Percentiles rank a stretch among this genome's conserved stretches.
phyloP scores from a whole-genome alignment of 2,329 filamentous ascomycete species.

The Cladophialophora carrionii region DNA sequence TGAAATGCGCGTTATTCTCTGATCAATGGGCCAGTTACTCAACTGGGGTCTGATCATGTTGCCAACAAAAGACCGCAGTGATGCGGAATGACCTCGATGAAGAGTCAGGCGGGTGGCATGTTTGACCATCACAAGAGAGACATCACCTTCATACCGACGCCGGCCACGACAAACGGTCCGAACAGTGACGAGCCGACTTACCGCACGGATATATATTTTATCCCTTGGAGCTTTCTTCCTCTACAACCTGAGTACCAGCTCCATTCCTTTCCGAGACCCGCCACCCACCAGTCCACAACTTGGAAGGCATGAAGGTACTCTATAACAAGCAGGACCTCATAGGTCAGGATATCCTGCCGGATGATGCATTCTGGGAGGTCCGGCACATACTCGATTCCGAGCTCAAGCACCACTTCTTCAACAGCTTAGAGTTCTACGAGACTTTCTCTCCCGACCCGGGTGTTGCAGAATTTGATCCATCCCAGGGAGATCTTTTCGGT shows the following conservation, averaged over 20 bases:
- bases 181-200: background rate
- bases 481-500: background rate
- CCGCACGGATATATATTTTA: background rate
- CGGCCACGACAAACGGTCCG: background rate
- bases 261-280: background rate
- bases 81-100: background rate
- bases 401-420: background rate
- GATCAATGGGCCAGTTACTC: background rate
- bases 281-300: background rate
- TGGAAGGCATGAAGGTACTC: background rate
- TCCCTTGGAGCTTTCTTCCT: background rate
- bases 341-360: background rate
- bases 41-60: background rate
- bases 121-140: background rate
- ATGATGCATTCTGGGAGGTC: background rate
- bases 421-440: conserved; percentile 6
- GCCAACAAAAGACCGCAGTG: background rate
- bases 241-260: background rate
- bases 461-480: background rate
- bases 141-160: background rate
- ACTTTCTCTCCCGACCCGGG: background rate
- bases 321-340: background rate
- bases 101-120: background rate
- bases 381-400: background rate
- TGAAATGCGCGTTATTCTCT: conserved; percentile 13